Evolutionary conservation across 1,284 basidiomycete genomes (phyloP).

Genomic region (Exsudoporus floridanus): DNA sequence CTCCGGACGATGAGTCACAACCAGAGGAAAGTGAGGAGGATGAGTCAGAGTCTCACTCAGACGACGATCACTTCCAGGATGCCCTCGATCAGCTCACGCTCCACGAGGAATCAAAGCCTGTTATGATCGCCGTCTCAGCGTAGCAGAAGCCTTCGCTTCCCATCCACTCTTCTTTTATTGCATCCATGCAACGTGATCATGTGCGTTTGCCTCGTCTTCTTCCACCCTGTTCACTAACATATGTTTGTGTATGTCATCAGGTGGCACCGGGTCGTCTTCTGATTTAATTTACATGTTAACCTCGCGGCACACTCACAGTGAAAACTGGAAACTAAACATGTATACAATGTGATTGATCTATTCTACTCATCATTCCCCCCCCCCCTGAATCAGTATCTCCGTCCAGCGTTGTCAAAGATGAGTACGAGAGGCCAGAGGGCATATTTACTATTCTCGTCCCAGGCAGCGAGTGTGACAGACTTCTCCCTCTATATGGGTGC

Average conservation of each 20-base stretch:
- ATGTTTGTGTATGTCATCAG: not conserved
- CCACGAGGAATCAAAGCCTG: slow-evolving; percentile 25
- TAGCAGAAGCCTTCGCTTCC: not conserved
- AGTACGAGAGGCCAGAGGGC: no score
- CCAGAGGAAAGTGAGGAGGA: slow-evolving; percentile 44
- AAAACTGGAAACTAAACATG: not conserved
- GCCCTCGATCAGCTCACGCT: slow-evolving; percentile 64
- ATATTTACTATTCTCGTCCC: not conserved
- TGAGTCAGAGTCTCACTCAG: slow-evolving; percentile 41
- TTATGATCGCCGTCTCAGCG: slow-evolving; percentile 18
- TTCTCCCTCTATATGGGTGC: not conserved
- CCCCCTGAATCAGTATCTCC: not conserved
- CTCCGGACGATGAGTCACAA: slow-evolving; percentile 46
- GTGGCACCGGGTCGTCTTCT: not conserved
- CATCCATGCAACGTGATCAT: not conserved
- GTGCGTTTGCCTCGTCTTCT: slow-evolving; percentile 1
- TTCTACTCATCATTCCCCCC: not conserved
- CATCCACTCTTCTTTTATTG: not conserved
- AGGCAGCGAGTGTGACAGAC: not conserved
- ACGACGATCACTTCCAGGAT: slow-evolving; percentile 57
- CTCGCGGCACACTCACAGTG: not conserved
- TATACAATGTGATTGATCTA: not conserved
- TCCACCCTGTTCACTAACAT: not conserved
- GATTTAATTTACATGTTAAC: not conserved
- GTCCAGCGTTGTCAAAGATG: not conserved